Evolutionary conservation across 1,139 yeast species (phyloP).

Genomic region (Ashbya aceris): DNA sequence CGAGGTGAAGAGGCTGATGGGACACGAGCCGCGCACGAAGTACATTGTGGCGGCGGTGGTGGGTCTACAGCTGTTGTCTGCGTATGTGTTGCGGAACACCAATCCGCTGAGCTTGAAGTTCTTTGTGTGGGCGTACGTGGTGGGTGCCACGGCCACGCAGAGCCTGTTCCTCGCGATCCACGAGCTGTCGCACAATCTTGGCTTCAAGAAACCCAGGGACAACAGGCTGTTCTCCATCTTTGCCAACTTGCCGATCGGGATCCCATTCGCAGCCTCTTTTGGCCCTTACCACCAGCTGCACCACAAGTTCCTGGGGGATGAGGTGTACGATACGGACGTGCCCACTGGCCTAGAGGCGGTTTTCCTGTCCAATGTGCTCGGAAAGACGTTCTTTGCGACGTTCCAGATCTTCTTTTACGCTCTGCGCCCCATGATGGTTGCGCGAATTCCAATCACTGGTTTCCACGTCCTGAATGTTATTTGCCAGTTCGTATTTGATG

Average conservation of each 20-base stretch:
- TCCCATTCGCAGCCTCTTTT: constrained; percentile 85
- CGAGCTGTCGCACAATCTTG: constrained; percentile 76
- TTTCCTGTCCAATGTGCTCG: constrained; percentile 64
- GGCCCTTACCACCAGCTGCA: constrained; percentile 89
- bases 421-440: constrained; percentile 77
- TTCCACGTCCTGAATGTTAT: constrained; percentile 63
- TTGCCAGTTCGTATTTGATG: constrained; percentile 52
- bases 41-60: constrained; percentile 63
- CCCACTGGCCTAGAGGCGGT: constrained; percentile 75
- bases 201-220: constrained; percentile 69
- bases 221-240: constrained; percentile 72
- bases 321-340: constrained; percentile 72
- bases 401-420: constrained; percentile 87
- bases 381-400: constrained; percentile 85
- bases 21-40: constrained; percentile 80
- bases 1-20: constrained; percentile 68
- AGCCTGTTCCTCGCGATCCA: constrained; percentile 82
- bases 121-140: constrained; percentile 54
- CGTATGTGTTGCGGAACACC: constrained; percentile 50
- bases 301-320: constrained; percentile 88
- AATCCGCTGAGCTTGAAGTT: constrained; percentile 48
- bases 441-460: constrained; percentile 63
- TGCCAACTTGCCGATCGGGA: constrained; percentile 77
- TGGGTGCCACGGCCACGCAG: constrained; percentile 83
- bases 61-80: constrained; percentile 50